Percentiles rank a stretch among this genome's conserved stretches.
Evolutionary conservation across 202 grass and related monocot species (phyloP).

Genomic region (Zoysia matrella): DNA sequence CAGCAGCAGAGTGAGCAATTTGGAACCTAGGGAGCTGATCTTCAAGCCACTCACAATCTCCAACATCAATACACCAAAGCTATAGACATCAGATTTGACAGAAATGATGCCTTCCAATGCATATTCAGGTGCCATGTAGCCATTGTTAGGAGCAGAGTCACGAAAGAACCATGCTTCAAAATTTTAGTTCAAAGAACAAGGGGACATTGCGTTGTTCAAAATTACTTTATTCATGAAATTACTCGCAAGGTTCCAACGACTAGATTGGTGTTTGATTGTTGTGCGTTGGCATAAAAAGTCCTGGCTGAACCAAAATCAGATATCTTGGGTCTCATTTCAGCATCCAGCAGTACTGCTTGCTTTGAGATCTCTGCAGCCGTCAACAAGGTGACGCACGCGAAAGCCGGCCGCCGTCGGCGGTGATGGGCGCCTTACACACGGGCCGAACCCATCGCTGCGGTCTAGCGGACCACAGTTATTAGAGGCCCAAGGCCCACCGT

Average conservation of each 20-base stretch:
- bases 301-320: conserved; percentile 66
- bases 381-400: no score
- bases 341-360: conserved; percentile 56
- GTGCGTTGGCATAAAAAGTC: conserved; percentile 35
- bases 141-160: conserved; percentile 24
- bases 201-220: not conserved
- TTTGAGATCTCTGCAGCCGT: conserved; percentile 50
- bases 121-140: conserved; percentile 61
- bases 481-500: no score
- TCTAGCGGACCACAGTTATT: no score
- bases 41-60: conserved; percentile 60
- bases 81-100: conserved; percentile 55
- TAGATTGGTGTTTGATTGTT: conserved; percentile 42
- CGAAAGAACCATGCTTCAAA: not conserved
- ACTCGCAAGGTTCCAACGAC: conserved; percentile 64
- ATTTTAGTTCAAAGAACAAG: not conserved
- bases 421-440: no score
- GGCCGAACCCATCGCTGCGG: no score
- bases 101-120: conserved; percentile 57
- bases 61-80: conserved; percentile 54
- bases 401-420: no score
- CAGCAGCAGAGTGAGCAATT: no score
- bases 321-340: conserved; percentile 60
- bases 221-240: conserved; percentile 8
- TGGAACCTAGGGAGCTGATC: not conserved